Evolutionary conservation across 2,329 filamentous ascomycete genomes (phyloP), one percentile per base, ranked within the genome.

Genomic region (Lasiodiplodia gonubiensis): DNA sequence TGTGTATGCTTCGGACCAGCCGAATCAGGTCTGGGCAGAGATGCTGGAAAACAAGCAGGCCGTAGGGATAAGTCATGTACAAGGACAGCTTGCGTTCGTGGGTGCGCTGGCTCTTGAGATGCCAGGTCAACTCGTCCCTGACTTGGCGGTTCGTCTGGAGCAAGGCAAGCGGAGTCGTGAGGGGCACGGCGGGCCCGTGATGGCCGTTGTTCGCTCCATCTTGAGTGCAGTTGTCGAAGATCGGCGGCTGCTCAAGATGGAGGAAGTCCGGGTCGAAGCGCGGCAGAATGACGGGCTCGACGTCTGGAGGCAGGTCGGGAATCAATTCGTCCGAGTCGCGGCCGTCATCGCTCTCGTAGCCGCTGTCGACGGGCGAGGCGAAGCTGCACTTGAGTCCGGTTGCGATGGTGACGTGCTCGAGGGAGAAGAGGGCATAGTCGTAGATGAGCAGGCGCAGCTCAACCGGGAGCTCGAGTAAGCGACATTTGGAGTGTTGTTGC

Each of bases 401-500:
- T 55, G 77, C 75, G n/a, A 82, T 76, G 18, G 80, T 81, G 37
- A 81, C 75, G 18, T 70, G 69, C 33, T 76, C 72, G 37, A 72
- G 69, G 65, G 80, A 77, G 67, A 75, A 72, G 27, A 81, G 73
- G 21, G 78, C 76, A 67, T 77, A 77, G 39, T 77, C 74, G 73
- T 82, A 82, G 60, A 82, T 80, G 18, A 76, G 72, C 46, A 81
- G 79, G 53, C 80, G 76, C 27, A 82, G 70, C 71, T 82, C 80
- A 23, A 76, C 73, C 4, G 80, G 80, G 16, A 82, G 71, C 12
- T 71, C 69, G 51, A 78, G 67, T 64, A 78, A 42, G 21, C 48
- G 64, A 16, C 42, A 59, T 51, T 63, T 63, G 59, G 42, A 7
- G 42, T 11, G 27, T n/a, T 55, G 30, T 35, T 27, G 51, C 33